These are phyloP conservation scores for Colletotrichum godetiae DNA, from an alignment of 2,329 filamentous ascomycete species.

Conservation along the genomic window DNA sequence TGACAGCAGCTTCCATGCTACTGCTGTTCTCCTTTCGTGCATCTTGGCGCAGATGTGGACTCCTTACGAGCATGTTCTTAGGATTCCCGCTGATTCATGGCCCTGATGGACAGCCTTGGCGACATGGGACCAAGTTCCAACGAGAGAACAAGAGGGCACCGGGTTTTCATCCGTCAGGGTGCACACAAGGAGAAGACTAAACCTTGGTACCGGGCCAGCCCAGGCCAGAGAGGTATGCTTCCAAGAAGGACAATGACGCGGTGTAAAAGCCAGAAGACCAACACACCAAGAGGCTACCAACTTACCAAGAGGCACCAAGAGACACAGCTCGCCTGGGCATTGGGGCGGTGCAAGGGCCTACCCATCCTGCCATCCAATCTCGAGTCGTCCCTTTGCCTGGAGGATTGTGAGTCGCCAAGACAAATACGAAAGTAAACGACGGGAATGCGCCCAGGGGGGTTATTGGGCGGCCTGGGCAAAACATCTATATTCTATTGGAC, in stretches of 20 bases:
- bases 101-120: background rate
- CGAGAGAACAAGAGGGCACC: background rate
- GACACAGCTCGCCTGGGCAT: slow-evolving; percentile 30
- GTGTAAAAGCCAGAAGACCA: background rate
- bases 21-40: slow-evolving; percentile 16
- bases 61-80: background rate
- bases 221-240: background rate
- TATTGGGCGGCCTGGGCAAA: slow-evolving; percentile 23
- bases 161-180: no score
- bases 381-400: background rate
- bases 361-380: slow-evolving; percentile 27
- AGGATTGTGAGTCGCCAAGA: slow-evolving; percentile 18
- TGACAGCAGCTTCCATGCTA: slow-evolving; percentile 6
- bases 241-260: slow-evolving; percentile 29
- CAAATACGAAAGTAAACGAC: slow-evolving; percentile 13
- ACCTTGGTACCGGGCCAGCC: no score
- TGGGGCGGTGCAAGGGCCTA: slow-evolving; percentile 27
- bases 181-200: no score
- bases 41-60: slow-evolving; percentile 19
- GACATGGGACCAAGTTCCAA: background rate
- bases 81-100: slow-evolving; percentile 2
- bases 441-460: slow-evolving; percentile 22
- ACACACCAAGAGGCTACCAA: background rate
- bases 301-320: slow-evolving; percentile 8
- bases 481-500: slow-evolving; percentile 11